These are phyloP conservation scores for Pezicula rhizophila DNA, from an alignment of 2,329 filamentous ascomycete species.

Conservation along the genomic window DNA sequence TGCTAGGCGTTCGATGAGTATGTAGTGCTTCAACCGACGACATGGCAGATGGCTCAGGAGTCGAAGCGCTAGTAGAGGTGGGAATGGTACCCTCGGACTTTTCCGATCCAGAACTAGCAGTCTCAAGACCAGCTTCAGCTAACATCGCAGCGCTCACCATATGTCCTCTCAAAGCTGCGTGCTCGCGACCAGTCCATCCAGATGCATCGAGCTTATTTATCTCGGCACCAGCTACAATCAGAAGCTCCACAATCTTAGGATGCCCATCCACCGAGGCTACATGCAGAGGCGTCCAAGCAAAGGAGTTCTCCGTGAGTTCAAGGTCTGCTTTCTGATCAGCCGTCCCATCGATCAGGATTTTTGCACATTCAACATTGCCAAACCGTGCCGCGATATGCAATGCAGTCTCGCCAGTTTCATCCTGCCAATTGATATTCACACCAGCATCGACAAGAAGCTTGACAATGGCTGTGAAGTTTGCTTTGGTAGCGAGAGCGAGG, in stretches of 20 bases:
- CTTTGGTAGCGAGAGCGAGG: conserved; percentile 79
- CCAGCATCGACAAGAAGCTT: conserved; percentile 82
- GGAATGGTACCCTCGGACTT: conserved; percentile 12
- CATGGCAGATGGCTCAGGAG: conserved; percentile 34
- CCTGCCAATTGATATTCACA: conserved; percentile 89
- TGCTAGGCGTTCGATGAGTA: conserved; percentile 40
- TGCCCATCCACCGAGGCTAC: conserved; percentile 88
- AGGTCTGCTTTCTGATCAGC: conserved; percentile 66
- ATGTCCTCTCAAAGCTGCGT: conserved; percentile 85
- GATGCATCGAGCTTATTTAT: conserved; percentile 72
- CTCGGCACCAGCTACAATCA: conserved; percentile 74
- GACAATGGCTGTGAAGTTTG: conserved; percentile 80
- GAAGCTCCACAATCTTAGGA: conserved; percentile 64
- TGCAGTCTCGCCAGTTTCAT: conserved; percentile 84
- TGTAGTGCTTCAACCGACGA: conserved; percentile 58
- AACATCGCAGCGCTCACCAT: conserved; percentile 71
- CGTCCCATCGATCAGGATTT: conserved; percentile 66
- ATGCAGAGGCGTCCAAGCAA: conserved; percentile 93
- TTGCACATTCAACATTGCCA: conserved; percentile 75
- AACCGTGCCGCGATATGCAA: conserved; percentile 88
- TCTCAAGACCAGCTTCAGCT: conserved; percentile 32
- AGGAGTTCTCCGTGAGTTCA: conserved; percentile 74
- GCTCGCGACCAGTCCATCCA: conserved; percentile 91
- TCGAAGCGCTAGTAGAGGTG: conserved; percentile 29
- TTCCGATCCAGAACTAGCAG: conserved; percentile 24